phyloP scores from a whole-genome alignment of 208 protist genomes.

The Crithidia acanthocephali region DNA sequence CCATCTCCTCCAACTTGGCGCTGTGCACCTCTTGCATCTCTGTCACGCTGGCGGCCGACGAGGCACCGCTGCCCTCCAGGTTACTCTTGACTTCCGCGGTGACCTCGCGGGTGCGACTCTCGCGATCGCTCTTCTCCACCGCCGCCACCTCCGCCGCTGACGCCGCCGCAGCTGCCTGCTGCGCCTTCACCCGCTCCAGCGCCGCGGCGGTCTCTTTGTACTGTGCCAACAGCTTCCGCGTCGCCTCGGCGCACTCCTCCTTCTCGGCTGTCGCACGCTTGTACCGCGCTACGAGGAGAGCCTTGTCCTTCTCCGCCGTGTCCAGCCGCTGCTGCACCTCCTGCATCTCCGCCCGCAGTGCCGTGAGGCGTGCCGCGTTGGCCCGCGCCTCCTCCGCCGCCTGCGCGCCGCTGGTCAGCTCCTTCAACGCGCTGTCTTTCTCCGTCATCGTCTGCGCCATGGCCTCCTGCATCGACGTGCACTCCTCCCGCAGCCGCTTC shows the following conservation, averaged over 20 bases:
- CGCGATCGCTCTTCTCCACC: background rate
- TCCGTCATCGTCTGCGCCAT: constrained; percentile 14
- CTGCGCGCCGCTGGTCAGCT: constrained; percentile 25
- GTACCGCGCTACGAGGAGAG: constrained; percentile 22
- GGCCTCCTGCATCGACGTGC: constrained; percentile 12
- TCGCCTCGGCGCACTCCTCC: constrained; percentile 36
- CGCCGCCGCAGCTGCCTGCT: constrained; percentile 6
- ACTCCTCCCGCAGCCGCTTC: constrained; percentile 23
- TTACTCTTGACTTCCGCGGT: background rate
- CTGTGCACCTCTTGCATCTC: background rate
- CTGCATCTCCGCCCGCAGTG: constrained; percentile 24
- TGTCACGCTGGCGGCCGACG: background rate
- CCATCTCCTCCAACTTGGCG: background rate
- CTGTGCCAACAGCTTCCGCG: constrained; percentile 23
- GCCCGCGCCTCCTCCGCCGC: constrained; percentile 30
- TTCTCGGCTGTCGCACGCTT: constrained; percentile 40
- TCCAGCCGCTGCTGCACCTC: constrained; percentile 25
- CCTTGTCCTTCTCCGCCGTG: constrained; percentile 30
- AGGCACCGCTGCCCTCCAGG: background rate
- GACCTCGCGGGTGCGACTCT: background rate
- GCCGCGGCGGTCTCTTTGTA: constrained; percentile 29
- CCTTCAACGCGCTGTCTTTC: constrained; percentile 21
- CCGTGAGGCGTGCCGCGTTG: constrained; percentile 16
- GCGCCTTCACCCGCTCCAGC: constrained; percentile 15
- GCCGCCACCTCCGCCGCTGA: background rate